phyloP scores from a whole-genome alignment of 768 basidiomycete species.

The Russula ochroleuca region DNA sequence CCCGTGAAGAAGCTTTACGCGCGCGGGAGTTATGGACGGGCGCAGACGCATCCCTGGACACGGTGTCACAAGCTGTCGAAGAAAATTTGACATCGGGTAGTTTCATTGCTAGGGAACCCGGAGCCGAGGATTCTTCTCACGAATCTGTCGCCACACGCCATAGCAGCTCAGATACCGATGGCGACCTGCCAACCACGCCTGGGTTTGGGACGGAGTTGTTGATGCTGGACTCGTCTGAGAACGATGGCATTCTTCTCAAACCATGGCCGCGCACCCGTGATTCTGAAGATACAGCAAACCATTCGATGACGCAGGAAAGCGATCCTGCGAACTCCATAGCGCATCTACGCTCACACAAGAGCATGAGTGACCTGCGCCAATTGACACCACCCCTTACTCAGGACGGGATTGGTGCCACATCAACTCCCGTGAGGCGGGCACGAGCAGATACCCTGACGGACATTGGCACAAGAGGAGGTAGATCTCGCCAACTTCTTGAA shows the following conservation, averaged over 20 bases:
- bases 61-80: slow-evolving; percentile 43
- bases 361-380: slow-evolving; percentile 24
- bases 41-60: slow-evolving; percentile 43
- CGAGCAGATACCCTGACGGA: slow-evolving; percentile 22
- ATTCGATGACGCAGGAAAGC: not conserved
- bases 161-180: slow-evolving; percentile 16
- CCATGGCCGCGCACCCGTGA: slow-evolving; percentile 13
- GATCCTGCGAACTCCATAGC: not conserved
- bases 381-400: not conserved
- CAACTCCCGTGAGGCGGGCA: slow-evolving; percentile 12
- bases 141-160: slow-evolving; percentile 9
- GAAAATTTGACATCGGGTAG: slow-evolving; percentile 36
- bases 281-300: slow-evolving; percentile 1
- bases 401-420: slow-evolving; percentile 2
- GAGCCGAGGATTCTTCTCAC: slow-evolving; percentile 6
- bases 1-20: slow-evolving; percentile 45
- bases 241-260: not conserved
- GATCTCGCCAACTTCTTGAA: slow-evolving; percentile 6
- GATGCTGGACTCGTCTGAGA: slow-evolving; percentile 7
- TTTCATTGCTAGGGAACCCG: not conserved
- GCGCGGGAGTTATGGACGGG: slow-evolving; percentile 45
- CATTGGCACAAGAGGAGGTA: slow-evolving; percentile 16
- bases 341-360: slow-evolving; percentile 22
- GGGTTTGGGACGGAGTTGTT: slow-evolving; percentile 2
- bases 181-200: slow-evolving; percentile 6